Conservation (phyloP, 2,329 filamentous ascomycete genomes). For the Alternaria incomplexa region DNA sequence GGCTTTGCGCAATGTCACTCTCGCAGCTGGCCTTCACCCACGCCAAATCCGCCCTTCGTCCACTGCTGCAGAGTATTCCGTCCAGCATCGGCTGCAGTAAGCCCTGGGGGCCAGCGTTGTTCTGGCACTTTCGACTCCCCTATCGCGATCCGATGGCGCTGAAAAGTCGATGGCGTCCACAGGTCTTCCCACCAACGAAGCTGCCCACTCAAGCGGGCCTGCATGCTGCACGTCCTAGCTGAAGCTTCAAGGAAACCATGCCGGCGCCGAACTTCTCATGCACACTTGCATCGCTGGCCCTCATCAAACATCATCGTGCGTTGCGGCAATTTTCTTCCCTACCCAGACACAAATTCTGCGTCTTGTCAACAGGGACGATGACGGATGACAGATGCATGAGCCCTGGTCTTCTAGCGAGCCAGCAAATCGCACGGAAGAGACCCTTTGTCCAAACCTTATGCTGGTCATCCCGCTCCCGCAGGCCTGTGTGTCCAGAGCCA, state of each 20-base stretch:
- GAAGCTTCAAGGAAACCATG: constrained; percentile 24
- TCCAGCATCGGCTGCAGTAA: constrained; percentile 5
- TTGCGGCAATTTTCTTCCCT: constrained; percentile 18
- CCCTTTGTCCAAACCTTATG: constrained; percentile 47
- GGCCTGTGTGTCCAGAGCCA: constrained; percentile 34
- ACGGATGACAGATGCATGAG: constrained; percentile 10
- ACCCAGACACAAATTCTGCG: constrained; percentile 6
- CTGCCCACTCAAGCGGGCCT: constrained; percentile 34
- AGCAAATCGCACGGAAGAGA: constrained; percentile 27
- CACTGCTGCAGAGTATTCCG: background rate
- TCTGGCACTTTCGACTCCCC: constrained; percentile 7
- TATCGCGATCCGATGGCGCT: constrained; percentile 32
- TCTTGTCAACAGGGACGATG: background rate
- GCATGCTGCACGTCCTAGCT: constrained; percentile 34
- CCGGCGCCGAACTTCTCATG: constrained; percentile 33
- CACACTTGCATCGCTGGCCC: constrained; percentile 27
- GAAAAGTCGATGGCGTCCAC: constrained; percentile 29
- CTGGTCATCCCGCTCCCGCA: constrained; percentile 49
- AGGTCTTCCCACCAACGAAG: constrained; percentile 21
- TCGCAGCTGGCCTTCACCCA: background rate
- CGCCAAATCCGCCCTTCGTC: background rate
- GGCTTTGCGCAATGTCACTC: background rate
- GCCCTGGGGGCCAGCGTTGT: constrained; percentile 1
- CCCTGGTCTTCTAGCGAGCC: constrained; percentile 27
- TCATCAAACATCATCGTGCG: constrained; percentile 32